Base-by-base conservation (phyloP, 768 basidiomycete genomes). In the Hypsizygus marmoreus region DNA sequence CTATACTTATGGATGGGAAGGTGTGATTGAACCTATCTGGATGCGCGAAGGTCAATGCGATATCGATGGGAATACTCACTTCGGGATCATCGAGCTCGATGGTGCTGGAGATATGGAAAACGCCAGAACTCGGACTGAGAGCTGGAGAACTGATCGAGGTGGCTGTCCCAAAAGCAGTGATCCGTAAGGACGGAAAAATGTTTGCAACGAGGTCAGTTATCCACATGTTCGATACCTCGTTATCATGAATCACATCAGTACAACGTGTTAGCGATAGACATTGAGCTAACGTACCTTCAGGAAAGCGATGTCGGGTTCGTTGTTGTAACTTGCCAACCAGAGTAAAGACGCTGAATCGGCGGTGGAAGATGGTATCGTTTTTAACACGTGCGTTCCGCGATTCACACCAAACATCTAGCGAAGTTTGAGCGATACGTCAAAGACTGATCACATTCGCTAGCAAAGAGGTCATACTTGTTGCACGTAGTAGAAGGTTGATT, bases 341-440 rank as follows among this genome's bases (percentile, higher is more conserved):
- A 60, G 66, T 3, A 70, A 54, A 5, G 67, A 65, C 7, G 55
- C 57, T 14, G 59, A 56, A 33, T 63, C 65, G 17, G 57, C 43
- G 20, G 57, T 56, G 3, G 63, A 59, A 10, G 49, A 34, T 12
- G 68, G 66, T 14, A 52, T 48, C 5, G 66, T 69, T 13, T 54
- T 32, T 6, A 67, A 44, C 12, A 66, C 59, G 45, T 66, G 65
- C 6, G 66, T 68, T 25, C 67, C 69, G 26, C 60, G 58, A 51
- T 69, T 70, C 7, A 64, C 39, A 46, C 69, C 65, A 56, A 69
- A 70, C 63, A 69, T 64, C 67, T 69, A 37, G 17, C 32, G 7
- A 16, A 50, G 24, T 13, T 19, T 22, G 39, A 30, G 35, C 38
- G 40, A 43, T 41, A 36, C 30, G 34, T 10, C 31, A 9, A 30